phyloP scores from a whole-genome alignment of 2,329 filamentous ascomycete genomes.

The Xylariales sp. region DNA sequence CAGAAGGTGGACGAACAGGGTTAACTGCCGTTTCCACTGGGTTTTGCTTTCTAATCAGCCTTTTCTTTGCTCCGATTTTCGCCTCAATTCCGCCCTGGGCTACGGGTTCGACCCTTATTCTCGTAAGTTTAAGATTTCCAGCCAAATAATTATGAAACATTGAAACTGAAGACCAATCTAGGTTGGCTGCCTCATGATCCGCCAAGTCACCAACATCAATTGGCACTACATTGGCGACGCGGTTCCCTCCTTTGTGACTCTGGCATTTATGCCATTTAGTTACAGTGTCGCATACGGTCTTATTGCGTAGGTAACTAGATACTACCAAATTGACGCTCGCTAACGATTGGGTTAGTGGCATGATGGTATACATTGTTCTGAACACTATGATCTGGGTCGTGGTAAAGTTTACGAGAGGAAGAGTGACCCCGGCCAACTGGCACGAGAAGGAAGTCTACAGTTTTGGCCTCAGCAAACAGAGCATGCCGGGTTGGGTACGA shows the following conservation, averaged over 20 bases:
- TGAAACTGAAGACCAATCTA: slow-evolving; percentile 43
- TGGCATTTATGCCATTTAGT: slow-evolving; percentile 80
- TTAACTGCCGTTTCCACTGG: slow-evolving; percentile 77
- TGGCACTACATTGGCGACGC: slow-evolving; percentile 82
- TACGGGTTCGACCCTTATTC: slow-evolving; percentile 77
- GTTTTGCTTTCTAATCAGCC: slow-evolving; percentile 75
- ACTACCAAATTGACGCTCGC: slow-evolving; percentile 23
- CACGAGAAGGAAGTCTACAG: slow-evolving; percentile 67
- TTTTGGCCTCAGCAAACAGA: slow-evolving; percentile 62
- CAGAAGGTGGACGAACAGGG: slow-evolving; percentile 78
- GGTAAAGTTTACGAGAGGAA: slow-evolving; percentile 58
- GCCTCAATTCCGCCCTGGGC: slow-evolving; percentile 83
- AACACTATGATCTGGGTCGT: slow-evolving; percentile 65
- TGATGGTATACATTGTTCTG: slow-evolving; percentile 65
- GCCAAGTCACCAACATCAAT: slow-evolving; percentile 79
- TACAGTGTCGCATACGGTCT: slow-evolving; percentile 84
- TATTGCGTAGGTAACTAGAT: slow-evolving; percentile 67
- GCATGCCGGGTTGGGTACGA: slow-evolving; percentile 69
- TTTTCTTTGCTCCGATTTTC: slow-evolving; percentile 82
- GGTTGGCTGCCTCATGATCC: slow-evolving; percentile 83
- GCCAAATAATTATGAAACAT: neutral
- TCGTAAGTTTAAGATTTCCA: slow-evolving; percentile 57
- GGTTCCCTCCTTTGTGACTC: slow-evolving; percentile 79
- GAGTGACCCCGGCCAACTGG: slow-evolving; percentile 63
- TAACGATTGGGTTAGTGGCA: slow-evolving; percentile 53